Evolutionary conservation across 148 eudicot species (phyloP).

Genomic region (Chenopodium quinoa): DNA sequence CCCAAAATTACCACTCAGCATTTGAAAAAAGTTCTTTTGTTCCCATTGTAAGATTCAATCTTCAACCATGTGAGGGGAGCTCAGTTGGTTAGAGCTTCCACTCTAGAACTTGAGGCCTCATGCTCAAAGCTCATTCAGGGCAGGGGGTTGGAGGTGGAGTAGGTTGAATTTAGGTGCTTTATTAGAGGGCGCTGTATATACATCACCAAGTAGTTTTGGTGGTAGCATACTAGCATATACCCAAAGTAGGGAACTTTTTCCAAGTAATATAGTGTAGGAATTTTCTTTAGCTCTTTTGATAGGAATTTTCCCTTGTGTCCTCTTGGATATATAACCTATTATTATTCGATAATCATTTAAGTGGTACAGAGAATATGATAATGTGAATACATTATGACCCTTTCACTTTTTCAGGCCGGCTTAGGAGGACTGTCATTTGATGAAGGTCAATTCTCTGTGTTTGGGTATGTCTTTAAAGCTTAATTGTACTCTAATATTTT

Average conservation of each 20-base stretch:
- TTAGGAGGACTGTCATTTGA: conserved; percentile 94
- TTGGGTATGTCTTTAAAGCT: conserved; percentile 60
- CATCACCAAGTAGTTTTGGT: neutral
- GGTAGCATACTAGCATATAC: neutral
- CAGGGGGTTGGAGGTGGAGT: neutral
- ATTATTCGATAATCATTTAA: too few relatives aligned
- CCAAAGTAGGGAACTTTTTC: neutral
- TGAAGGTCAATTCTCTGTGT: conserved; percentile 97
- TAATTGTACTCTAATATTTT: neutral
- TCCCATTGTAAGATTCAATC: too few relatives aligned
- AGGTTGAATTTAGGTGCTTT: neutral
- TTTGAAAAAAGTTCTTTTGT: neutral
- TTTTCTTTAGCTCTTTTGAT: neutral
- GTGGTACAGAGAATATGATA: too few relatives aligned
- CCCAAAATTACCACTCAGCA: neutral
- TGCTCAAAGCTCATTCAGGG: neutral
- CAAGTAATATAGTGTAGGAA: neutral
- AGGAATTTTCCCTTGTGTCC: neutral
- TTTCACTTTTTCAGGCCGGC: conserved; percentile 61
- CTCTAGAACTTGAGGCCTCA: neutral
- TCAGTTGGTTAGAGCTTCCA: neutral
- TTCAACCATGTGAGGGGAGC: too few relatives aligned
- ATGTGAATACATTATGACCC: neutral
- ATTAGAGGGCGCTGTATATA: neutral
- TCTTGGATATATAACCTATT: neutral